phyloP scores from a whole-genome alignment of 1,139 yeast genomes.

The Yamadazyma triangularis region DNA sequence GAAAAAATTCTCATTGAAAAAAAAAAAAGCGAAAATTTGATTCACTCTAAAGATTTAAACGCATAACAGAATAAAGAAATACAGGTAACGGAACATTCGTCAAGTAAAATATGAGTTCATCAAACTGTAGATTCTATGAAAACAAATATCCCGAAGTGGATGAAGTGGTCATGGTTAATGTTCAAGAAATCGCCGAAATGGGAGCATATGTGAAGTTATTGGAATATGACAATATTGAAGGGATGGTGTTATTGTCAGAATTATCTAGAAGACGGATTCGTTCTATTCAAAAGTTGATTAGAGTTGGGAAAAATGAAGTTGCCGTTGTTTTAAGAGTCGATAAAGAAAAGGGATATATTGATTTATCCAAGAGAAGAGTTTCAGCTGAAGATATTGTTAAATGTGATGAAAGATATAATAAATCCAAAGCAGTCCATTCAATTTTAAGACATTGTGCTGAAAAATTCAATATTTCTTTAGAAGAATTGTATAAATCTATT shows the following conservation, averaged over 20 bases:
- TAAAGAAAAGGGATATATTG: constrained; percentile 97
- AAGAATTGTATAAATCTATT: constrained; percentile 75
- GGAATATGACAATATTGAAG: constrained; percentile 97
- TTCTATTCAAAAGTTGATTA: constrained; percentile 92
- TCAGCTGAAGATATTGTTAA: constrained; percentile 96
- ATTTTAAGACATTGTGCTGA: constrained; percentile 98
- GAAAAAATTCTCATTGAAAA: background rate
- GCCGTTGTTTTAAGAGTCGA: constrained; percentile 99
- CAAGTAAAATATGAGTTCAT: constrained; percentile 85
- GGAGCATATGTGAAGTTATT: constrained; percentile 94
- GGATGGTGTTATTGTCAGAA: constrained; percentile 95
- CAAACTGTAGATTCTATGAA: constrained; percentile 95
- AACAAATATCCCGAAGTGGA: constrained; percentile 98
- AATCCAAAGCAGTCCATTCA: constrained; percentile 95
- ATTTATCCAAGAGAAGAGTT: constrained; percentile 94
- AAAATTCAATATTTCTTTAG: constrained; percentile 84
- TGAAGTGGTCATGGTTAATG: constrained; percentile 98
- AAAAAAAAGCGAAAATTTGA: background rate
- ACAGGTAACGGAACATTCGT: no score
- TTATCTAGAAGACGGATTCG: constrained; percentile 98
- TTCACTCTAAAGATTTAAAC: background rate
- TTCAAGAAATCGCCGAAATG: constrained; percentile 97
- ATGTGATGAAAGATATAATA: constrained; percentile 97
- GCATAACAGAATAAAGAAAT: no score
- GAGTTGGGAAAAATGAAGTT: constrained; percentile 98